These are phyloP conservation scores for Senna siamea DNA, from an alignment of 306 rosid genomes.

Conservation along the genomic window DNA sequence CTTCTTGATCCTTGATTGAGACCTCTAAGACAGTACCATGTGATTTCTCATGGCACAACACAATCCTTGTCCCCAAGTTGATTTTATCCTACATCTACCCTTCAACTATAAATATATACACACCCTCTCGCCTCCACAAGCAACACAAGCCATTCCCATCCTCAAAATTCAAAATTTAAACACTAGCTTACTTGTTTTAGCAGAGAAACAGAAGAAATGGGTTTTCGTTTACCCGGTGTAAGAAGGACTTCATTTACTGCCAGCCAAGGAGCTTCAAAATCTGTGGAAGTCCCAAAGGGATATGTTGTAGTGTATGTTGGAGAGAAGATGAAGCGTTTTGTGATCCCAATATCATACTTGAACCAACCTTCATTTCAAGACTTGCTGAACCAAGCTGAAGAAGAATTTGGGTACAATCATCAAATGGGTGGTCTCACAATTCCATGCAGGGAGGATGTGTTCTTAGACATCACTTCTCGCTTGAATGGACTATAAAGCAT, in stretches of 20 bases:
- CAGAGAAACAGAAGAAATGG: background rate
- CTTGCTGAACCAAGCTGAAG: constrained; percentile 34
- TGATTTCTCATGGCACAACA: constrained; percentile 35
- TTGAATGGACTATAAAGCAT: too few relatives aligned
- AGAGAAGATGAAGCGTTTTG: constrained; percentile 49
- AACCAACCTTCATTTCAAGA: constrained; percentile 51
- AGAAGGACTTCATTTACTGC: too few relatives aligned
- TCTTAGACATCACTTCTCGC: too few relatives aligned
- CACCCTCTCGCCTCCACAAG: constrained; percentile 10
- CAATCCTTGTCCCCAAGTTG: background rate
- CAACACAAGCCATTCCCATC: constrained; percentile 24
- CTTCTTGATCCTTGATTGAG: background rate
- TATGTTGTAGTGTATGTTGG: constrained; percentile 55
- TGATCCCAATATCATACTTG: constrained; percentile 53
- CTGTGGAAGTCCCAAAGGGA: constrained; percentile 51
- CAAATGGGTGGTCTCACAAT: too few relatives aligned
- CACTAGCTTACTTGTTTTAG: background rate
- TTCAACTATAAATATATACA: constrained; percentile 30
- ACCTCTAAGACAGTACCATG: constrained; percentile 39
- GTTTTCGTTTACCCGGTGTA: too few relatives aligned
- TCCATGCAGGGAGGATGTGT: too few relatives aligned
- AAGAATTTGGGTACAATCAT: too few relatives aligned
- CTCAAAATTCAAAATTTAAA: background rate
- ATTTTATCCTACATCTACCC: background rate
- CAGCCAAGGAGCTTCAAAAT: constrained; percentile 37